A percentile compares a stretch with the other conserved stretches of the same genome.
These are phyloP conservation scores for Chalciporus chontae DNA, from an alignment of 768 basidiomycete species.

Conservation along the genomic window DNA sequence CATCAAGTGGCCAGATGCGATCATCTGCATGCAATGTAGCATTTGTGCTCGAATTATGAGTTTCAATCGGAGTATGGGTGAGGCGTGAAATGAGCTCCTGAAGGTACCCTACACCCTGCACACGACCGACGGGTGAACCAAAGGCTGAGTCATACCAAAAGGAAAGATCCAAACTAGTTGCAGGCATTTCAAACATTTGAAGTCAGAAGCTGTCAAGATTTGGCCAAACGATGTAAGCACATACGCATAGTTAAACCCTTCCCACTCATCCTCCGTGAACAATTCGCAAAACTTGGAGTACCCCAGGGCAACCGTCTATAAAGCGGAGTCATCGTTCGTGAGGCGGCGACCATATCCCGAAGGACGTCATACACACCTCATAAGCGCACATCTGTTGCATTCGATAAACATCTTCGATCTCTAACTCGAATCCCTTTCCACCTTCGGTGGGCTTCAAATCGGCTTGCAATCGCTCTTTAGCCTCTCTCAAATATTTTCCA, in stretches of 20 bases:
- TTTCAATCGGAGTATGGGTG: slow-evolving; percentile 66
- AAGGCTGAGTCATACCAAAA: slow-evolving; percentile 66
- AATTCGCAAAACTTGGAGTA: slow-evolving; percentile 90
- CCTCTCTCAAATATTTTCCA: slow-evolving; percentile 64
- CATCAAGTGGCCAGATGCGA: slow-evolving; percentile 66
- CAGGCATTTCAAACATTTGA: neutral
- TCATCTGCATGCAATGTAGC: slow-evolving; percentile 69
- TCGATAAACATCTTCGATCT: slow-evolving; percentile 64
- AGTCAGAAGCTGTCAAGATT: neutral
- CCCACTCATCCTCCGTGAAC: slow-evolving; percentile 91
- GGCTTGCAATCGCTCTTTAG: slow-evolving; percentile 54
- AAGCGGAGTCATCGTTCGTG: neutral
- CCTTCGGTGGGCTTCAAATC: slow-evolving; percentile 35
- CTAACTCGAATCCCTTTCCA: slow-evolving; percentile 52
- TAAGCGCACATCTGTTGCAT: slow-evolving; percentile 86
- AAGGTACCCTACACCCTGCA: slow-evolving; percentile 75
- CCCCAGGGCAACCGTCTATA: slow-evolving; percentile 83
- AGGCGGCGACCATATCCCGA: neutral
- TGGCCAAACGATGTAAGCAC: slow-evolving; percentile 23
- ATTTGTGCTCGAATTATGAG: slow-evolving; percentile 82
- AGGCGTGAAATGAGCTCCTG: slow-evolving; percentile 83
- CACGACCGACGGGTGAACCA: slow-evolving; percentile 75
- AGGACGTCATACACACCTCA: slow-evolving; percentile 46
- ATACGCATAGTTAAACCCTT: slow-evolving; percentile 84
- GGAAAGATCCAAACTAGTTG: slow-evolving; percentile 16